Percentiles rank a stretch among this genome's conserved stretches.
Conservation (phyloP, 495 filamentous ascomycete species). For the Penicillium paradoxum region DNA sequence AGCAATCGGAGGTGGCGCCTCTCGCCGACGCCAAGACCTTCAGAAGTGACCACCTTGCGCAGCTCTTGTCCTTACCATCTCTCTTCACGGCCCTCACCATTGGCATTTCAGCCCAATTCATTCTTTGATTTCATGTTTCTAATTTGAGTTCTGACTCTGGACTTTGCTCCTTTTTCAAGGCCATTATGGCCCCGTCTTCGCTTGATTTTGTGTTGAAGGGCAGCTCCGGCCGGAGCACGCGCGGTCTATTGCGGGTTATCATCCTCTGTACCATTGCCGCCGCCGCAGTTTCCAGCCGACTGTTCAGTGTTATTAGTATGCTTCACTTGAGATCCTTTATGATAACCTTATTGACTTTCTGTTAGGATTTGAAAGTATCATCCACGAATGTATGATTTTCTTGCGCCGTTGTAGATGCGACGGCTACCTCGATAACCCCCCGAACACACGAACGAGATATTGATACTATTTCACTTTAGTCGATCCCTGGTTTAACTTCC, state of each 20-base stretch:
- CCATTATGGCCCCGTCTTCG: constrained; percentile 51
- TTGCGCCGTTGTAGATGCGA: constrained; percentile 1
- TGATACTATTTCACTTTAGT: constrained; percentile 50
- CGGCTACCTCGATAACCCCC: constrained; percentile 8
- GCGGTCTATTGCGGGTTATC: constrained; percentile 80
- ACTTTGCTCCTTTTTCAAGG: constrained; percentile 35
- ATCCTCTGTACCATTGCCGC: constrained; percentile 91
- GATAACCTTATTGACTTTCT: constrained; percentile 7
- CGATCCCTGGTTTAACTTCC: constrained; percentile 99
- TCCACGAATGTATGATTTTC: constrained; percentile 86
- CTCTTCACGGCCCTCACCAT: constrained; percentile 19
- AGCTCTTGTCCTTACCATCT: constrained; percentile 36
- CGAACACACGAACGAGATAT: constrained; percentile 10
- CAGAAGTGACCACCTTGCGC: constrained; percentile 48
- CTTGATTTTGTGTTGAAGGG: constrained; percentile 60
- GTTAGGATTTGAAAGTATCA: constrained; percentile 96
- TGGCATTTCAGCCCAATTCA: constrained; percentile 36
- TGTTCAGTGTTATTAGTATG: constrained; percentile 98
- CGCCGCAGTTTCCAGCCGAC: constrained; percentile 85
- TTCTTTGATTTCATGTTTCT: constrained; percentile 30
- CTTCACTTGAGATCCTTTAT: constrained; percentile 9
- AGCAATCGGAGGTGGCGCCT: constrained; percentile 32
- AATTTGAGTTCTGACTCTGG: constrained; percentile 23
- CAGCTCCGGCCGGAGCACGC: constrained; percentile 66
- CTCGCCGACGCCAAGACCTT: constrained; percentile 29